phyloP scores from a whole-genome alignment of 768 basidiomycete species.

The Lactarius deliciosus region DNA sequence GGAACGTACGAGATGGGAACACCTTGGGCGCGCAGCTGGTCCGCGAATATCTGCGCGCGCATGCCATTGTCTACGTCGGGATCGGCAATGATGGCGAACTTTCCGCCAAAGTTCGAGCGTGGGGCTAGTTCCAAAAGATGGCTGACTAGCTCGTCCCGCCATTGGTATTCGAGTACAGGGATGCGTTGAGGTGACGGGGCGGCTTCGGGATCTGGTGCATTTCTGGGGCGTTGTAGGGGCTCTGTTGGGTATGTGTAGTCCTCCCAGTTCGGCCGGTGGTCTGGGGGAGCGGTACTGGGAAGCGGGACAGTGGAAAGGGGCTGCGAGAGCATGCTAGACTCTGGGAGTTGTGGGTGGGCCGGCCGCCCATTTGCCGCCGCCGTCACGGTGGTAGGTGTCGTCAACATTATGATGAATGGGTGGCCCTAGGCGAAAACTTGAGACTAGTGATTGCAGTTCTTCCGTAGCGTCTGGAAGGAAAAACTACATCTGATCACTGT shows the following conservation, averaged over 20 bases:
- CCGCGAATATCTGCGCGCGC: constrained; percentile 4
- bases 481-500: neutral
- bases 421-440: neutral
- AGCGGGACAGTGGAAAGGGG: neutral
- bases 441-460: neutral
- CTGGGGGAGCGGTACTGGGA: neutral
- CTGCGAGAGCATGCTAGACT: neutral
- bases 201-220: neutral
- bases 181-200: neutral
- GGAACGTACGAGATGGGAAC: constrained; percentile 8
- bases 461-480: too few species aligned
- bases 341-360: neutral
- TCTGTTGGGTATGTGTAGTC: neutral
- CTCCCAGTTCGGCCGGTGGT: neutral
- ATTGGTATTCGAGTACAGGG: constrained; percentile 6
- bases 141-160: constrained; percentile 7
- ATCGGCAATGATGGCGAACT: constrained; percentile 16
- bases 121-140: neutral
- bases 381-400: neutral
- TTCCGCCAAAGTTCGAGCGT: constrained; percentile 13
- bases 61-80: constrained; percentile 7
- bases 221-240: neutral
- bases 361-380: neutral
- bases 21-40: constrained; percentile 6
- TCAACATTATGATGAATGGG: neutral